phyloP scores from a whole-genome alignment of 331 rosid genomes.

The Malus hybrid region DNA sequence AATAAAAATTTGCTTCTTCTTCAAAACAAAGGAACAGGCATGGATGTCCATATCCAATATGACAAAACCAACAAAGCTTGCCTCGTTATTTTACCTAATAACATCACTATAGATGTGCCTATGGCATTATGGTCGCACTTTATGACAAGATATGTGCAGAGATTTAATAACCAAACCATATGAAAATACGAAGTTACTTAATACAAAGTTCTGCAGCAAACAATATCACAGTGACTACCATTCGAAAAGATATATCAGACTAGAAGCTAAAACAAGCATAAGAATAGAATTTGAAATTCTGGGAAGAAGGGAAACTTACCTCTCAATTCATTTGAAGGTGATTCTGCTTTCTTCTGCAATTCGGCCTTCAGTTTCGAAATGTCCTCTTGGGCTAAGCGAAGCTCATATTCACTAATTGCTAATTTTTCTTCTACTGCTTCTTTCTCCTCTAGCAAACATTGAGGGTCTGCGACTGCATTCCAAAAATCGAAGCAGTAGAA shows the following conservation, averaged over 20 bases:
- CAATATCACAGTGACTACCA: neutral
- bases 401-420: constrained; percentile 84
- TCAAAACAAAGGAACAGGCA: neutral
- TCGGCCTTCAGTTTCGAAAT: constrained; percentile 51
- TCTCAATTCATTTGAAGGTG: constrained; percentile 24
- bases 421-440: constrained; percentile 75
- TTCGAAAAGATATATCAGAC: neutral
- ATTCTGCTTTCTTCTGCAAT: constrained; percentile 61
- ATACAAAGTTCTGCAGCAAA: neutral
- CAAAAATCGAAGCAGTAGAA: constrained; percentile 16
- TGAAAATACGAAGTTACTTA: neutral
- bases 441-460: constrained; percentile 79
- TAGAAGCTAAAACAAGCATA: constrained; percentile 4
- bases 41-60: neutral
- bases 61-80: neutral
- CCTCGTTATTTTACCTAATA: neutral
- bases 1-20: too few species aligned
- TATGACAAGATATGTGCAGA: neutral
- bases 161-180: neutral
- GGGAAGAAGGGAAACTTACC: constrained; percentile 33
- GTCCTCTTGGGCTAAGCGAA: constrained; percentile 94
- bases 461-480: constrained; percentile 90
- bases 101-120: neutral
- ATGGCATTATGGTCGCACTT: neutral
- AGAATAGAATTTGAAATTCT: neutral